Percentiles rank a stretch among this genome's conserved stretches.
These are phyloP conservation scores for Hortiboletus campestris DNA, from an alignment of 768 basidiomycete species.

Conservation along the genomic window DNA sequence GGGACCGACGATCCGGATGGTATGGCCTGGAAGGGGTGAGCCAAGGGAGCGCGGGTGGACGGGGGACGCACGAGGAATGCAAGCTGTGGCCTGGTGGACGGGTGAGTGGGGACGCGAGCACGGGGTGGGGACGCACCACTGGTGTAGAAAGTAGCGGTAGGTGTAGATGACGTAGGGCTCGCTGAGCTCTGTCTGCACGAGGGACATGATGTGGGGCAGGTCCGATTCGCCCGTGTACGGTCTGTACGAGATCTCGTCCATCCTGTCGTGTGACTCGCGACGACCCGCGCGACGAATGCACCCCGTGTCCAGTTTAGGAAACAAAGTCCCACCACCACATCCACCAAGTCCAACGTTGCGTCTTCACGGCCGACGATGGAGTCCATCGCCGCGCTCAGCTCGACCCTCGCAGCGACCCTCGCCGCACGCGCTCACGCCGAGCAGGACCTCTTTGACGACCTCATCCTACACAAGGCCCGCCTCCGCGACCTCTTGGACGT, in stretches of 20 bases:
- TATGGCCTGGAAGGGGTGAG: slow-evolving; percentile 24
- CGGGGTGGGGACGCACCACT: slow-evolving; percentile 64
- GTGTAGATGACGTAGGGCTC: slow-evolving; percentile 98
- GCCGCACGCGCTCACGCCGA: slow-evolving; percentile 52
- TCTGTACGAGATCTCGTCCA: slow-evolving; percentile 53
- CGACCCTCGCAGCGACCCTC: slow-evolving; percentile 49
- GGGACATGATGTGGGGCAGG: slow-evolving; percentile 77
- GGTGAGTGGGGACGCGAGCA: background rate
- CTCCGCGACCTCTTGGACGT: slow-evolving; percentile 66
- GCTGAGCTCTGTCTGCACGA: slow-evolving; percentile 89
- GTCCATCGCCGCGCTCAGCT: slow-evolving; percentile 55
- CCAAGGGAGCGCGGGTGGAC: accelerated
- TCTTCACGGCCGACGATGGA: slow-evolving; percentile 40
- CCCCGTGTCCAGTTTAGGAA: too few relatives aligned
- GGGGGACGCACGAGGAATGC: slow-evolving; percentile 61
- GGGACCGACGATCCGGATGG: slow-evolving; percentile 44
- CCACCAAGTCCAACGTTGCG: too few relatives aligned
- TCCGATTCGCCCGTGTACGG: slow-evolving; percentile 76
- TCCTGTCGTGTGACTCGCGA: slow-evolving; percentile 4
- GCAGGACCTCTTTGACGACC: slow-evolving; percentile 73
- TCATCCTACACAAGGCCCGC: slow-evolving; percentile 63
- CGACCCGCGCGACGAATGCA: too few relatives aligned
- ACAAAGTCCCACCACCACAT: too few relatives aligned
- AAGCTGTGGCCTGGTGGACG: slow-evolving; percentile 72
- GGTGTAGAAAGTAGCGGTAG: slow-evolving; percentile 93